A percentile compares a stretch with the other conserved stretches of the same genome.
Evolutionary conservation across 352 stramenopile species (phyloP).

Genomic region (Phytophthora fragariae): DNA sequence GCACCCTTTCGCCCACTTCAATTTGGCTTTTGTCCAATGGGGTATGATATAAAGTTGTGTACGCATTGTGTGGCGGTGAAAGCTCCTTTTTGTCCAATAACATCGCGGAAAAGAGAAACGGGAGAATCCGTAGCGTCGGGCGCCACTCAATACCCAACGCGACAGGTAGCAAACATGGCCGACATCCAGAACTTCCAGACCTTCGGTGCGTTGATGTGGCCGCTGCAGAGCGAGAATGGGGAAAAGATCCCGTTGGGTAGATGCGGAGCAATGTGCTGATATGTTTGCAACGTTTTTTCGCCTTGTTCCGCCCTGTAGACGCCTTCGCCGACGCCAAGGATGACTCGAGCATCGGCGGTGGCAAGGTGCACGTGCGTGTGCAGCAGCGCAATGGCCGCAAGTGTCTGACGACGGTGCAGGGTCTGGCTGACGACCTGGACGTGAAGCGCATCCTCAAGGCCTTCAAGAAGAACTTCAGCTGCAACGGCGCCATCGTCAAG

Average conservation of each 20-base stretch:
- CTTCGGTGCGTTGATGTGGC: conserved; percentile 69
- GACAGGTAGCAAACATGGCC: conserved; percentile 57
- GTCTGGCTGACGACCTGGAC: conserved; percentile 98
- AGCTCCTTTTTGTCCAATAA: conserved; percentile 35
- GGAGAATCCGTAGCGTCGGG: conserved; percentile 22
- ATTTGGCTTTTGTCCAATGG: conserved; percentile 39
- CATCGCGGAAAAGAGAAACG: conserved; percentile 4
- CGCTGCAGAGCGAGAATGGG: neutral
- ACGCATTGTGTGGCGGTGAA: conserved; percentile 2
- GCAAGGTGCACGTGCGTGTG: conserved; percentile 98
- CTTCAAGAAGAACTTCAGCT: conserved; percentile 99
- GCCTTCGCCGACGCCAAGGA: conserved; percentile 91
- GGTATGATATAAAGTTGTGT: conserved; percentile 2
- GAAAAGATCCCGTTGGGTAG: neutral
- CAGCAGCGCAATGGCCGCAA: conserved; percentile 99
- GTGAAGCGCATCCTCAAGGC: conserved; percentile 99
- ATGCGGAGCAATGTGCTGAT: conserved; percentile 18
- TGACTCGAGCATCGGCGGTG: conserved; percentile 82
- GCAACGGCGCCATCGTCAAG: conserved; percentile 99
- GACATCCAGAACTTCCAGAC: conserved; percentile 92
- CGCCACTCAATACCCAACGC: conserved; percentile 52
- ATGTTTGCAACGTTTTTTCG: conserved; percentile 10
- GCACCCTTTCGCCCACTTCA: conserved; percentile 43
- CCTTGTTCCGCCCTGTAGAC: conserved; percentile 47
- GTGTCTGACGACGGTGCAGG: conserved; percentile 99